Percentiles rank a stretch among this genome's conserved stretches.
Conservation (phyloP, 176 grass and related monocot species). For the Bothriochloa decipiens region DNA sequence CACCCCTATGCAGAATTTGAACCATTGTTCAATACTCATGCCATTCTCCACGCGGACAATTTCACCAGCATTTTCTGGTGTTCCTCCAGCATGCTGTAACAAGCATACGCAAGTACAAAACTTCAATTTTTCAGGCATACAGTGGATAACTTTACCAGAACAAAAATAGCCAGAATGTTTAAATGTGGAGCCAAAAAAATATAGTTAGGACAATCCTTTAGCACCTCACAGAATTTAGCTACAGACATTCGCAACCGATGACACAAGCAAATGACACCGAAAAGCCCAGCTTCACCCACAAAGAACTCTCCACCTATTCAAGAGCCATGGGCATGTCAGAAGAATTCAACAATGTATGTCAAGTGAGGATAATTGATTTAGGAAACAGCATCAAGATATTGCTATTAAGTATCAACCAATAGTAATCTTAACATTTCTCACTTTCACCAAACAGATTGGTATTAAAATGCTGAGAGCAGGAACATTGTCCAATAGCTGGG, state of each 20-base stretch:
- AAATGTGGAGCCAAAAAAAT: constrained; percentile 21
- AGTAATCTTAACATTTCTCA: constrained; percentile 22
- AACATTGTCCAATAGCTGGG: background rate
- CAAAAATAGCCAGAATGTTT: background rate
- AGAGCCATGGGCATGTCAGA: constrained; percentile 37
- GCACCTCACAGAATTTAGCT: constrained; percentile 91
- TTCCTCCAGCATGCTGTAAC: constrained; percentile 80
- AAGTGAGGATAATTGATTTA: constrained; percentile 12
- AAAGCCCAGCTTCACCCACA: constrained; percentile 60
- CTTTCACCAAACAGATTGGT: background rate
- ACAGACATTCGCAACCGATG: constrained; percentile 82
- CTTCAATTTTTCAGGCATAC: constrained; percentile 7
- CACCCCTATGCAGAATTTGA: constrained; percentile 71
- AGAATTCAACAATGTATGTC: constrained; percentile 12
- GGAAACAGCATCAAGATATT: constrained; percentile 11
- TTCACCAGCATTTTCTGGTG: constrained; percentile 77
- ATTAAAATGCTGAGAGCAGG: constrained; percentile 16
- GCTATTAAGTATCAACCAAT: constrained; percentile 23
- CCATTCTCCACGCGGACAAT: constrained; percentile 87
- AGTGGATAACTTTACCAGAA: constrained; percentile 30
- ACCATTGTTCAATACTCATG: constrained; percentile 83
- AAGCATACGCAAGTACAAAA: constrained; percentile 34
- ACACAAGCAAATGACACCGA: constrained; percentile 80
- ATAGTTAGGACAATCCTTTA: constrained; percentile 26
- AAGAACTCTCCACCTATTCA: constrained; percentile 85